These are phyloP conservation scores for Trichoderma atrobrunneum DNA, from an alignment of 2,329 filamentous ascomycete genomes.

Conservation along the genomic window DNA sequence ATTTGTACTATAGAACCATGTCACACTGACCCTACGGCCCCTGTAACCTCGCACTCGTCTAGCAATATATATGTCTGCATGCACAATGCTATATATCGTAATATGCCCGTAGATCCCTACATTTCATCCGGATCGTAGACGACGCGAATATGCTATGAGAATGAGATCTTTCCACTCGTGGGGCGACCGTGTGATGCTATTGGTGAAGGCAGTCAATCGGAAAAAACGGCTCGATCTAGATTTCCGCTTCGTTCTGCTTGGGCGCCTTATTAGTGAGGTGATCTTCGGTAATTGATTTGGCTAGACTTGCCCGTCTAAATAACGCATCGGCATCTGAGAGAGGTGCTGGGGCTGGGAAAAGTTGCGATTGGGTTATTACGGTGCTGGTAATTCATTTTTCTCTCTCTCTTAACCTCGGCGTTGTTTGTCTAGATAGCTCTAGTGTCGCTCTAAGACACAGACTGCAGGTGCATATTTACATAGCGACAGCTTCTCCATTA, in stretches of 20 bases:
- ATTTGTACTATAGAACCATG: background rate
- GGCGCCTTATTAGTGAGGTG: background rate
- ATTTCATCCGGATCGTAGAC: background rate
- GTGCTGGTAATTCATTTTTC: background rate
- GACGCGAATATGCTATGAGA: background rate
- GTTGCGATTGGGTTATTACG: background rate
- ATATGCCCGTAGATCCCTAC: slow-evolving; percentile 6
- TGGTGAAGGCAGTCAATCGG: background rate
- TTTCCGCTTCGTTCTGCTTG: background rate
- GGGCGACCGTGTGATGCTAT: background rate
- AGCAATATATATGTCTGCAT: background rate
- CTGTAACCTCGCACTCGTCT: background rate
- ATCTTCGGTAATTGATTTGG: slow-evolving; percentile 9
- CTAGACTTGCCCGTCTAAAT: background rate
- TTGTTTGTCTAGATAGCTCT: background rate
- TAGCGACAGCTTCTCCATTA: background rate
- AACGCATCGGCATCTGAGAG: background rate
- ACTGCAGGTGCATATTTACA: background rate
- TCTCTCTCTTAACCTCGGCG: slow-evolving; percentile 31
- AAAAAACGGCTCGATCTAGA: background rate
- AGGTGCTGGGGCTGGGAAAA: background rate
- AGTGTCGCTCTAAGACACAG: background rate
- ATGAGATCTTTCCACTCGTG: background rate
- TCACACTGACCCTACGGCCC: background rate
- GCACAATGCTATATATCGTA: background rate